A percentile compares a stretch with the other conserved stretches of the same genome.
Conservation (phyloP, 768 basidiomycete species). For the Imleria badia region DNA sequence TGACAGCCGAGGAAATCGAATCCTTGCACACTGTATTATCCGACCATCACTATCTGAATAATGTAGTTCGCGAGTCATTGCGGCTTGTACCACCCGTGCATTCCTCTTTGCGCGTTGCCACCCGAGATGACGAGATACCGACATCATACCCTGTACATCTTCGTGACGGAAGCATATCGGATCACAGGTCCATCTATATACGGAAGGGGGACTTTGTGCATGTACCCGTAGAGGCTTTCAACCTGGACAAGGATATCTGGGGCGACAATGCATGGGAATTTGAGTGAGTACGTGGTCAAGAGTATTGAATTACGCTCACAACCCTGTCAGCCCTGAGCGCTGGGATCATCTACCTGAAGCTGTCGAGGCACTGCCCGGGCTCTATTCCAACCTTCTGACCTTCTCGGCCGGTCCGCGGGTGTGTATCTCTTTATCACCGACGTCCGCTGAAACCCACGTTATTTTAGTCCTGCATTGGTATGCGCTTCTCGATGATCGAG, state of each 20-base stretch:
- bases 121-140: conserved; percentile 75
- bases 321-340: conserved; percentile 61
- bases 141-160: conserved; percentile 60
- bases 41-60: conserved; percentile 69
- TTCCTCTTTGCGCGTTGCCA: conserved; percentile 77
- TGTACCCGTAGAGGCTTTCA: conserved; percentile 77
- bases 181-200: conserved; percentile 46
- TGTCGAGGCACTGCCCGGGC: conserved; percentile 65
- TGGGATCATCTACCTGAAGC: conserved; percentile 77
- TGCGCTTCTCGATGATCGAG: conserved; percentile 82
- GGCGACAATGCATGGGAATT: conserved; percentile 82
- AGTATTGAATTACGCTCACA: conserved; percentile 3
- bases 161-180: conserved; percentile 45
- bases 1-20: conserved; percentile 65
- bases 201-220: conserved; percentile 75
- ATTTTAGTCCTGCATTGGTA: conserved; percentile 74
- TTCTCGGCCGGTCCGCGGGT: conserved; percentile 85
- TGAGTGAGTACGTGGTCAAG: conserved; percentile 46
- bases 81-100: conserved; percentile 82
- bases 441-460: background rate
- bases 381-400: conserved; percentile 68
- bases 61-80: conserved; percentile 71
- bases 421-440: conserved; percentile 27
- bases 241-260: conserved; percentile 76
- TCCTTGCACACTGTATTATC: conserved; percentile 57